Base-by-base conservation (phyloP, 192 early-diverging fungal species). In the Ramicandelaber brevisporus region DNA sequence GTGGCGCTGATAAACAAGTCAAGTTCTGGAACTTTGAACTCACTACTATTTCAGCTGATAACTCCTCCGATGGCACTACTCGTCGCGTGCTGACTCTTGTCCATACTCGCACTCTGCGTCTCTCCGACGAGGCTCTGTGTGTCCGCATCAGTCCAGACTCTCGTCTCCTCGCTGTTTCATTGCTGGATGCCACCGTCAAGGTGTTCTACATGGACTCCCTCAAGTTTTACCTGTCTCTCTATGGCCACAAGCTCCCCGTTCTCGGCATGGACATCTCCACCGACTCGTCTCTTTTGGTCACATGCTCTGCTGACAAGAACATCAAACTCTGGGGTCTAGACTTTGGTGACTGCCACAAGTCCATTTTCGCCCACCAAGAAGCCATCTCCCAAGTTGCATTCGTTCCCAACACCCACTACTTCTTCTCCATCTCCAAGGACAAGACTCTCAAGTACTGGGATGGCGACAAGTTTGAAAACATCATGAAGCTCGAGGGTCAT, bases 241-340 rank as follows among this genome's bases (percentile, higher is more conserved):
- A 98, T 47, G 92, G 92, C 5, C 92, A 98, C 53, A 86, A 84
- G 46, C 66, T 96, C 14, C 92, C 92, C 3, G 88, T 92, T n/a
- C 57, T 87, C 20, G 73, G 76, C n/a, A 80, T 98, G 78, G 92
- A 98, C 48, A 98, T 98, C 36, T 90, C 92, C 6, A 84, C 77
- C 1, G 92, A 98, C 50, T 76, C 63, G 41, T 64, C 65, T 14
- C 52, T 98, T 41, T 65, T 98, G 37, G 77, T 75, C 8, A 98
- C 89, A 1, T 81, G 72, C n/a, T 87, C 82, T 3, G 77, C 85
- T 0, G 92, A 98, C 57, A 95, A 96, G 62, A 86, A 82, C 30
- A 68, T 98, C 27, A 98, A 98, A 53, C 57, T 98, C 19, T 98
- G 92, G 92, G 92, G 92, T 17, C 50, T 95, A 36, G 92, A 98